Percentiles rank a stretch among this genome's conserved stretches.
These are phyloP conservation scores for Coffea canephora DNA, from an alignment of 257 asterid genomes.

Conservation along the genomic window DNA sequence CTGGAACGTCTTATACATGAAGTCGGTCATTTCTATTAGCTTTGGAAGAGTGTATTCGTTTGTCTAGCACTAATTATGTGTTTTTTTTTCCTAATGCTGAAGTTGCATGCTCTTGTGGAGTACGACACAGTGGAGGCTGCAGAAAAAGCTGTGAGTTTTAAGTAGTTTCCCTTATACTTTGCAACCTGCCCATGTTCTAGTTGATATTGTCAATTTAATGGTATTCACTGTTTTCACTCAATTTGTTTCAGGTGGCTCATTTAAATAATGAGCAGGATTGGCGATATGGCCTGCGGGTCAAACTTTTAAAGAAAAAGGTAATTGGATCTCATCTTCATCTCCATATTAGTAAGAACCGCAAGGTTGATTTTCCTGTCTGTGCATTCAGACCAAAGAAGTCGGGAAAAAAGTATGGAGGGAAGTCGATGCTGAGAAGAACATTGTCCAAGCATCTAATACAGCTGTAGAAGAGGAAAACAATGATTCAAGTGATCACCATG, in stretches of 20 bases:
- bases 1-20: background rate
- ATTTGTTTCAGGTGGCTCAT: slow-evolving; percentile 55
- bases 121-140: slow-evolving; percentile 82
- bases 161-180: slow-evolving; percentile 16
- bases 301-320: slow-evolving; percentile 80
- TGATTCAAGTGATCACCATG: slow-evolving; percentile 52
- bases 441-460: slow-evolving; percentile 42
- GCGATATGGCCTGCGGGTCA: slow-evolving; percentile 95
- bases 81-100: slow-evolving; percentile 19
- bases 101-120: slow-evolving; percentile 96
- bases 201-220: background rate
- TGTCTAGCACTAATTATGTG: background rate
- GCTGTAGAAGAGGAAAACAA: slow-evolving; percentile 59
- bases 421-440: slow-evolving; percentile 54
- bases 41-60: background rate
- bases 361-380: slow-evolving; percentile 11
- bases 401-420: slow-evolving; percentile 72
- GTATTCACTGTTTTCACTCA: slow-evolving; percentile 1
- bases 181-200: background rate
- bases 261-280: slow-evolving; percentile 94
- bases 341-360: slow-evolving; percentile 2
- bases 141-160: slow-evolving; percentile 82
- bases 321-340: slow-evolving; percentile 8
- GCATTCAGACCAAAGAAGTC: slow-evolving; percentile 59
- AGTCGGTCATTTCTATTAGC: background rate